Base-by-base conservation (phyloP, 2,329 filamentous ascomycete species). In the Alternaria arbusti region DNA sequence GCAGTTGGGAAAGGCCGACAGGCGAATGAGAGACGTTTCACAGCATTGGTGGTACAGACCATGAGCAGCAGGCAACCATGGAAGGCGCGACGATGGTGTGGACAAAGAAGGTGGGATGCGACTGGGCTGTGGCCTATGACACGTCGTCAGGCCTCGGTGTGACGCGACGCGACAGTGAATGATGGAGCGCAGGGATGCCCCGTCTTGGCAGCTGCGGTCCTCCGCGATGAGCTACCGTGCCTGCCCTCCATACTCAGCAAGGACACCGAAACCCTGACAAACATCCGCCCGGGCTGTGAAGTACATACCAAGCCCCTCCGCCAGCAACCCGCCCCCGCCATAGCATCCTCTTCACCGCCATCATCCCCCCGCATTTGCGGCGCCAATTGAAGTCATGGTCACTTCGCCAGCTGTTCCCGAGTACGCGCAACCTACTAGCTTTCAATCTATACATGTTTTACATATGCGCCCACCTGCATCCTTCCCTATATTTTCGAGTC, bases 371-470 rank as follows among this genome's bases (percentile, higher is more conserved):
- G 65, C 68, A 55, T 64, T 51, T 65, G 62, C 70, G 70, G 69
- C 73, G 60, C 69, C 69, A 68, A 68, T 69, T 67, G 70, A 74
- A 23, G 75, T 72, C 73, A 83, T 83, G 81, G 79, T 82, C 68
- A 77, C 75, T 50, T 70, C 78, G 56, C 80, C 81, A 68, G 79
- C 80, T 70, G 77, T 81, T 68, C 80, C 78, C 65, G 81, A 83
- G 81, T 82, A 81, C 65, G 80, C 71, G 60, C 65, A 66, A 58
- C 59, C 61, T 65, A 55, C 61, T 64, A 69, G 57, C 60, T 63
- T 57, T 57, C 43, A 49, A 46, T 57, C 15, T 49, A 57, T 54
- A 40, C 40, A 28, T 57, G 52, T 28, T 13, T 32, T 43, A 47
- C 22, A 32, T 49, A 61, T 56, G 63, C 61, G 45, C 49, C 56